Evolutionary conservation across 805 yeast species (phyloP).

Genomic region (Maudiozyma saulgeensis): DNA sequence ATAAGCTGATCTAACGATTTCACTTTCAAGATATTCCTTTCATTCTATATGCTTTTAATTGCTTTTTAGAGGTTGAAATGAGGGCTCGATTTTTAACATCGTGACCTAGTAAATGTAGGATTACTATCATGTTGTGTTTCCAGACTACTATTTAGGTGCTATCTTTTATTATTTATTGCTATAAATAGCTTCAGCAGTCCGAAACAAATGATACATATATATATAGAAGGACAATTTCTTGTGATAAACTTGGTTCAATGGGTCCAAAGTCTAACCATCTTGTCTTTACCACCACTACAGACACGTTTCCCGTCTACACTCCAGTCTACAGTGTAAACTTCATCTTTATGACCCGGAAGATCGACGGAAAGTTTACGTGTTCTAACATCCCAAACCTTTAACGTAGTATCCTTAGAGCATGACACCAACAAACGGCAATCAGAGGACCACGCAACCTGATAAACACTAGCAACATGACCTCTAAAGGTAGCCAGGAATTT

Average conservation of each 20-base stretch:
- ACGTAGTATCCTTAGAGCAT: slow-evolving; percentile 90
- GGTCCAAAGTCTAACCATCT: slow-evolving; percentile 90
- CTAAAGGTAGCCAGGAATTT: slow-evolving; percentile 81
- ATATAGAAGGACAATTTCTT: not conserved
- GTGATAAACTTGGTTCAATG: slow-evolving; percentile 32
- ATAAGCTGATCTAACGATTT: too few relatives aligned
- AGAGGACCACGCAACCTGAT: slow-evolving; percentile 96
- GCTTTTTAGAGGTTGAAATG: too few relatives aligned
- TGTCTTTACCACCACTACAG: slow-evolving; percentile 97
- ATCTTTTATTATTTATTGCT: not conserved
- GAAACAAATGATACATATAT: not conserved
- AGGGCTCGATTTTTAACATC: too few relatives aligned
- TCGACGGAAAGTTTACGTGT: slow-evolving; percentile 78
- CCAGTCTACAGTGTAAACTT: slow-evolving; percentile 97
- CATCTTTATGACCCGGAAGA: slow-evolving; percentile 93
- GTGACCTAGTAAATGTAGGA: too few relatives aligned
- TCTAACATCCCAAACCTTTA: slow-evolving; percentile 92
- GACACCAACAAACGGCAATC: slow-evolving; percentile 86
- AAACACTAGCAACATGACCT: slow-evolving; percentile 97
- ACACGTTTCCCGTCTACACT: slow-evolving; percentile 88
- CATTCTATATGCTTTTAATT: too few relatives aligned
- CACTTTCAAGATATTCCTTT: too few relatives aligned
- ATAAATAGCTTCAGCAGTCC: not conserved
- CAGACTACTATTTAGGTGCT: too few relatives aligned
- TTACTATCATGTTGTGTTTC: too few relatives aligned